Evolutionary conservation across 441 rosid genomes (phyloP), one percentile per base, ranked within the genome.

Genomic region (Bocquillonia castaneifolia): DNA sequence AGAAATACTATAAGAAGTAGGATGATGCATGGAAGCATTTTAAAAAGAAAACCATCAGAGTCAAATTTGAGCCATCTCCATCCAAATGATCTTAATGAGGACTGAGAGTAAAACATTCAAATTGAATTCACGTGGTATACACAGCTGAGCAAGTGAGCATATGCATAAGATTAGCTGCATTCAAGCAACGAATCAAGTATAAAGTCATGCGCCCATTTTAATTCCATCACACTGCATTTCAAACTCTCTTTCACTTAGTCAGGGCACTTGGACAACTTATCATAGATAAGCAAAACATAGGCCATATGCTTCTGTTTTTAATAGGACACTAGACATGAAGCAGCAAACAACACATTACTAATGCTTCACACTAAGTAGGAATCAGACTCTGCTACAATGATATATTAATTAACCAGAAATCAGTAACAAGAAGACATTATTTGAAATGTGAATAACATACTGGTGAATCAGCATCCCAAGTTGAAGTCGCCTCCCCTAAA

Each of bases 401-500:
- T 3, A n/a, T 4, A 55, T 20, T 45, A 54, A 2, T 26, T 7
- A 50, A 64, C 68, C 26, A 10, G 34, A 45, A 67, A 71, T 20
- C 22, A 65, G 53, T n/a, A 32, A 61, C 12, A 32, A n/a, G 14
- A 25, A 57, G 54, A 26, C 67, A 40, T 44, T 37, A 2, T 6
- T 51, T 40, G 42, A 37, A 48, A 58, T 51, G 50, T 13, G 42
- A 44, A 63, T 40, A 56, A 84, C 90, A 72, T 73, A 90, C 99
- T 4, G 96, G 96, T 36, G 99, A 94, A 77, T 91, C 96, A 25
- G 99, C 96, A 64, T 91, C 99, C 88, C 87, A 84, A 71, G 96
- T 91, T 74, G 96, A 92, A 64, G 97, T 91, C 64, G 99, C 96
- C 88, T 94, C 97, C 72, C 99, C 99, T 69, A 94, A 78, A 62